Evolutionary conservation across 805 yeast species (phyloP).

Genomic region (Ogataea salicorniae): DNA sequence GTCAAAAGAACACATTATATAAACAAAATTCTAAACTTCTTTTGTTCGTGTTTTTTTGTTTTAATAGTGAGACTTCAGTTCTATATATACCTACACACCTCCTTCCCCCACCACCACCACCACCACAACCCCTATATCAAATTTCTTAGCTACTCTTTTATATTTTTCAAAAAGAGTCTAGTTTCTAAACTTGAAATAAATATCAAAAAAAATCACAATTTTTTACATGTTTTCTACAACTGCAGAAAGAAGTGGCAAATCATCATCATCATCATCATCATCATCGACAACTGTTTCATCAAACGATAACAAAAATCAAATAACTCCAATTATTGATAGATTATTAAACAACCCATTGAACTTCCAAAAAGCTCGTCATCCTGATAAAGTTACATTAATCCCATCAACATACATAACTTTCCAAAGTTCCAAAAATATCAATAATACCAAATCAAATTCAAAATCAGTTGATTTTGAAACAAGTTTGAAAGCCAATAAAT

Average conservation of each 20-base stretch:
- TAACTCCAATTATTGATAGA: constrained; percentile 57
- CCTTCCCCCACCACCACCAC: no score
- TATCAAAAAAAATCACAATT: no score
- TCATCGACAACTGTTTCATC: constrained; percentile 2
- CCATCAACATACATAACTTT: constrained; percentile 45
- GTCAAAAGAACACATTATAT: no score
- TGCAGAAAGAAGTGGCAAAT: background rate
- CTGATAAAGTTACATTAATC: constrained; percentile 41
- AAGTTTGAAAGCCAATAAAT: background rate
- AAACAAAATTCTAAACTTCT: no score
- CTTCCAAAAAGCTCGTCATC: constrained; percentile 56
- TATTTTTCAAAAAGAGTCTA: no score
- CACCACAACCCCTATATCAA: no score
- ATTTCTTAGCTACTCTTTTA: no score
- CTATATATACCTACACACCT: no score
- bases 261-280: background rate
- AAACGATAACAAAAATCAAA: constrained; percentile 2
- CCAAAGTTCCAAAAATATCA: constrained; percentile 22
- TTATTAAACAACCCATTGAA: constrained; percentile 55
- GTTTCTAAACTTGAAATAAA: no score
- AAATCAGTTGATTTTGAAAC: background rate
- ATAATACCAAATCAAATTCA: background rate
- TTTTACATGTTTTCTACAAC: background rate
- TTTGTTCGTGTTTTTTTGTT: no score
- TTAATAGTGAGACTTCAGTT: no score